Evolutionary conservation across 805 yeast genomes (phyloP), one percentile per base, ranked within the genome.

Genomic region (Candida cerambycidarum): DNA sequence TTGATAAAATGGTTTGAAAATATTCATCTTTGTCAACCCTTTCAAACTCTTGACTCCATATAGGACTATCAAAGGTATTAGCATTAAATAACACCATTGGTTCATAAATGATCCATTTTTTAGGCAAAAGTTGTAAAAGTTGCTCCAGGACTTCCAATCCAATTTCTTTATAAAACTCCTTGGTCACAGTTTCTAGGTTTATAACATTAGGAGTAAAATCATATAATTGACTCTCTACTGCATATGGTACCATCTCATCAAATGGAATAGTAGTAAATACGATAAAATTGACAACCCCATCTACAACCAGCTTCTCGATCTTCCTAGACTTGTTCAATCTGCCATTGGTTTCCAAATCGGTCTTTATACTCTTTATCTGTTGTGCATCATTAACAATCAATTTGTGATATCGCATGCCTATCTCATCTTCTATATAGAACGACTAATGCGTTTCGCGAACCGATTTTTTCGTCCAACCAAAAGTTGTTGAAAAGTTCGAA

Each of bases 1-100:
- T 37, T 9, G n/a, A 11, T 30, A 40, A 45, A 14, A 48, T 41
- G 34, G 1, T 17, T 21, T 7, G 7, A 30, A 63, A 61, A 30
- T 57, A 53, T 7, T 27, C 31, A 2, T 43, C 34, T 36, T 38
- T 32, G 28, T 45, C 47, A 8, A 44, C 17, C 44, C 17, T 15
- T 17, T 13, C 23, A 16, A 46, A 38, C 17, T 38, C 43, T 3
- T 21, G 5, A 0, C 25, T 37, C 80, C 81, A 76, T 15, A 21
- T 39, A 0, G 38, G 48, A 29, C 63, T 45, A 17, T 68, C 73
- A 49, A 80, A 78, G 0, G 83, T 68, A 3, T 63, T 68, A 0
- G 76, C 56, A 31, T 78, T 73, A 30, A 85, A 72, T 8, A 86
- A 63, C 1, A 84, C 59, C 74, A 86, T 59, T 0, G 95, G 93